Base-by-base conservation (phyloP, 2,329 filamentous ascomycete species). In the Periconia sp. region DNA sequence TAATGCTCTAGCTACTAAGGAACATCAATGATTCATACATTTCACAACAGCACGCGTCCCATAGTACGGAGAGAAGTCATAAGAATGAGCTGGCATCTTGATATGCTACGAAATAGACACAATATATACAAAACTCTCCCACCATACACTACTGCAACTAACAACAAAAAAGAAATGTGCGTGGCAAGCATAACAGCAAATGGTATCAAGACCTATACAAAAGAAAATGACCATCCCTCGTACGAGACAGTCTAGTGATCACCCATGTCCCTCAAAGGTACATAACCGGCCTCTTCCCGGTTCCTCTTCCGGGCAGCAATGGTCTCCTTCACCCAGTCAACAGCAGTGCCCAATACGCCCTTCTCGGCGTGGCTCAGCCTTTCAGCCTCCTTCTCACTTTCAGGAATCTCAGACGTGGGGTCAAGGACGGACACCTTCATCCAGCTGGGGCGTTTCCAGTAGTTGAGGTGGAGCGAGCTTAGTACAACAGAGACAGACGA, bases 401-500 rank as follows among this genome's bases (percentile, higher is more conserved):
- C 62, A 7, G 63, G 61, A 9, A 68, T 47, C n/a, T 69, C 59
- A 6, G 71, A 70, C 14, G 43, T 50, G 7, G 74, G 74, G 53
- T 88, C 85, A 31, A 88, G 77, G 14, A 80, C 78, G 7, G 83
- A 83, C 60, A 89, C 85, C 44, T 90, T 85, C 90, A 97, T 93
- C 92, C 92, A 97, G 30, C 76, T 76, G 0, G 94, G 94, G 15
- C 92, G 81, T 58, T 80, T 84, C 92, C 93, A 97, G 71, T 91
- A 87, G 71, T 91, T 95, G 56, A 99, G 80, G 40, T 96, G 81
- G 52, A 99, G 77, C 62, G 87, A 91, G 72, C 88, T 92, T 6
- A 87, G 80, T 0, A 97, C 93, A 3, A 99, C 94, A 55, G 89
- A 94, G 45, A 99, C 91, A 61, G 89, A 93, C 53, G 89, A 94